phyloP scores from a whole-genome alignment of 2,329 filamentous ascomycete species.

The Pseudogymnoascus sp. region DNA sequence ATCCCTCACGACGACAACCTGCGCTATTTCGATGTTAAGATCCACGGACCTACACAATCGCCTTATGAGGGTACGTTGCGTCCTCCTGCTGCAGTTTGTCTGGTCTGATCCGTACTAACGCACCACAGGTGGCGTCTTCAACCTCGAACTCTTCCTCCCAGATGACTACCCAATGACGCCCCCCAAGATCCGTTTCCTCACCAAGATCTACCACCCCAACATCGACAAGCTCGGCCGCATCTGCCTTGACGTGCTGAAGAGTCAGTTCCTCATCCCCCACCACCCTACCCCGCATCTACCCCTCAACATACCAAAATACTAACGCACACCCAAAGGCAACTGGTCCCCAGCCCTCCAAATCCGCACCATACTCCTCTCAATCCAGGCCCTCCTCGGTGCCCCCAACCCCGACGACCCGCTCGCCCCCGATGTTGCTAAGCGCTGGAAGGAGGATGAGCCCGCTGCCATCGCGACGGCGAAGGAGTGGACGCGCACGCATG shows the following conservation, averaged over 20 bases:
- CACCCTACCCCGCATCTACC: not conserved
- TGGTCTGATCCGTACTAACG: slow-evolving; percentile 11
- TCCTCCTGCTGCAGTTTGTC: not conserved
- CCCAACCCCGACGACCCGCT: slow-evolving; percentile 98
- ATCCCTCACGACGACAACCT: slow-evolving; percentile 95
- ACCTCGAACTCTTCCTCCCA: slow-evolving; percentile 92
- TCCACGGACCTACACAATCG: slow-evolving; percentile 84
- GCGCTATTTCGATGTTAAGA: slow-evolving; percentile 95
- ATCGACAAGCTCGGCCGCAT: slow-evolving; percentile 97
- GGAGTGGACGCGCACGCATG: slow-evolving; percentile 67
- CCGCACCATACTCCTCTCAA: slow-evolving; percentile 95
- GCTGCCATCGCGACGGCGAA: slow-evolving; percentile 86
- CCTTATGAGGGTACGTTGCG: slow-evolving; percentile 76
- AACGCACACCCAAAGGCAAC: slow-evolving; percentile 59
- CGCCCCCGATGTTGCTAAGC: slow-evolving; percentile 93
- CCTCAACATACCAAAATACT: not conserved
- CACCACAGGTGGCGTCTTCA: slow-evolving; percentile 65
- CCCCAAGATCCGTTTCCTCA: slow-evolving; percentile 95
- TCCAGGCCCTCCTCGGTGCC: slow-evolving; percentile 90
- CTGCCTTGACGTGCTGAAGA: slow-evolving; percentile 94
- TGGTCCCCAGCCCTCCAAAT: slow-evolving; percentile 98
- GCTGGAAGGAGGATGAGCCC: slow-evolving; percentile 94
- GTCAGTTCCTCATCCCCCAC: slow-evolving; percentile 43
- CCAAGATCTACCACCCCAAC: slow-evolving; percentile 98
- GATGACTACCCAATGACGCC: slow-evolving; percentile 99